Evolutionary conservation across 1,284 basidiomycete genomes (phyloP).

Genomic region (Peniophora sp.): DNA sequence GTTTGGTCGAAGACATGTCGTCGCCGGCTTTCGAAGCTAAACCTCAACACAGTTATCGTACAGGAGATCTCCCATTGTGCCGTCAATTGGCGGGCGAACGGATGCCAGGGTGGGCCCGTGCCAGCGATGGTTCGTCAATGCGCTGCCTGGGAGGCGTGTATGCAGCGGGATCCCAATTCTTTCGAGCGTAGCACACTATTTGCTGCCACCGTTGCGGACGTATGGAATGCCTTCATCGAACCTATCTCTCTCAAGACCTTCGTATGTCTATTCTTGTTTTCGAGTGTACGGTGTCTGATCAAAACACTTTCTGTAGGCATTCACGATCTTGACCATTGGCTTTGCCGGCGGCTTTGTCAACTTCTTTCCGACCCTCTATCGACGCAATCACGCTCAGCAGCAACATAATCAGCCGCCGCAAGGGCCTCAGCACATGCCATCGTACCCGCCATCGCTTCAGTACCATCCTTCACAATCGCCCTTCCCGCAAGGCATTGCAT

Average conservation of each 20-base stretch:
- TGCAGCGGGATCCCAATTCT: constrained; percentile 87
- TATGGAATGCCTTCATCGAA: constrained; percentile 95
- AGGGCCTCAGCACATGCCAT: constrained; percentile 23
- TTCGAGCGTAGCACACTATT: constrained; percentile 86
- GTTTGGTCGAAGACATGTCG: not conserved
- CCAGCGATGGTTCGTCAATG: constrained; percentile 85
- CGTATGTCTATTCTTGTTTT: constrained; percentile 35
- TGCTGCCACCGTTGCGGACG: constrained; percentile 92
- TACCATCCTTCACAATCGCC: constrained; percentile 16
- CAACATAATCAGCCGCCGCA: constrained; percentile 3
- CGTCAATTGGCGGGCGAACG: constrained; percentile 71
- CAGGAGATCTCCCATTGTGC: constrained; percentile 87
- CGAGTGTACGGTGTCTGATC: not conserved
- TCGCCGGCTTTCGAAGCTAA: constrained; percentile 9
- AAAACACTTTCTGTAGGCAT: constrained; percentile 43
- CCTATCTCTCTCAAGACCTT: constrained; percentile 96
- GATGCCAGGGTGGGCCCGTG: constrained; percentile 70
- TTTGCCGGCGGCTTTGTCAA: constrained; percentile 83
- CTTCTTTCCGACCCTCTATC: constrained; percentile 70
- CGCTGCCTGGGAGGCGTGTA: constrained; percentile 89
- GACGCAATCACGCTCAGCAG: constrained; percentile 38
- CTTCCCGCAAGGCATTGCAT: constrained; percentile 32
- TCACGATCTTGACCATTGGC: constrained; percentile 71
- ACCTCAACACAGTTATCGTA: constrained; percentile 56
- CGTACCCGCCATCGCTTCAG: constrained; percentile 22